Evolutionary conservation across 768 basidiomycete species (phyloP), one percentile per base, ranked within the genome.

Genomic region (Lactifluus pinguis): DNA sequence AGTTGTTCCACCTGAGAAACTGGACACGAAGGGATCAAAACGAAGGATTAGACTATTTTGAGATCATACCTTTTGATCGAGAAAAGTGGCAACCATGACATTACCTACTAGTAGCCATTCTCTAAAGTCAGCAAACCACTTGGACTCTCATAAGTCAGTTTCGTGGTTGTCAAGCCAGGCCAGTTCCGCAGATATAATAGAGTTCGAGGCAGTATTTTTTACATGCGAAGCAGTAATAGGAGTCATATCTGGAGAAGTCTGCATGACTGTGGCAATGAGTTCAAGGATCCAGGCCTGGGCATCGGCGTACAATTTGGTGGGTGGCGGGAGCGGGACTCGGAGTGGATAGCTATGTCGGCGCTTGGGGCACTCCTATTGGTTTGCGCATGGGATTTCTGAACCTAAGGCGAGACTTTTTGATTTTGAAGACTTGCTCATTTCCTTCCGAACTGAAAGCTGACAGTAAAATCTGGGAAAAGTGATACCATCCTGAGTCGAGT

Each of bases 101-200:
- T 81, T 82, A 71, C 93, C 92, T n/a, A n/a, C n/a, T n/a, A n/a
- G n/a, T 0, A 91, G 73, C 86, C 89, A 91, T 41, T 90, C 87
- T 55, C 76, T 79, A 74, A 94, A 89, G 53, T 80, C 79, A 11
- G 74, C 75, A 66, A 93, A 92, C 91, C 92, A 94, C 17, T 83
- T 83, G 80, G 92, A 83, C 29, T 81, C 79, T 17, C 90, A 80
- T 75, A 94, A 78, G 64, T 90, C 87, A 19, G 73, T 75, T 70
- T 92, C 90, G 49, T 87, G 81, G 13, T 73, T 69, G 29, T 87
- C 85, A 1, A 92, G 74, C 65, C 86, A 80, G 2, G 72, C 69
- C n/a, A 80, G 79, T 68, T 93, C 88, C 56, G 80, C 77, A 3
- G 79, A 80, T 4, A 92, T 71, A 15, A 80, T 76, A 14, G 76